Evolutionary conservation across 495 filamentous ascomycete genomes (phyloP).

Genomic region (Penicillium roqueforti): DNA sequence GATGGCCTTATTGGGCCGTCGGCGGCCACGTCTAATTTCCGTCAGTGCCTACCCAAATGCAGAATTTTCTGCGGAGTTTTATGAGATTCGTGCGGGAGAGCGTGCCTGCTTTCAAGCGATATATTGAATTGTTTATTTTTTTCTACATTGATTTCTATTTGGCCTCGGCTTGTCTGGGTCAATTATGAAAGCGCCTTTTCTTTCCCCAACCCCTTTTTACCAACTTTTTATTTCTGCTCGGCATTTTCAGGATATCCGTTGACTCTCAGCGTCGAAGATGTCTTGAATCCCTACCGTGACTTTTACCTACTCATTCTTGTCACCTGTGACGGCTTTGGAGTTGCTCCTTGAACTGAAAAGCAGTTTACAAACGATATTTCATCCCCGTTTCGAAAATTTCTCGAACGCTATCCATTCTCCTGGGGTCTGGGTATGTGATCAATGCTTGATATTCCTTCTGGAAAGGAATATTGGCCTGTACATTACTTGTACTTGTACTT

Average conservation of each 20-base stretch:
- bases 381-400: constrained; percentile 6
- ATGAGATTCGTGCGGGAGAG: constrained; percentile 7
- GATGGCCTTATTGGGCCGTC: not conserved
- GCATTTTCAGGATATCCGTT: not conserved
- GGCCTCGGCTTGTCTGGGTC: not conserved
- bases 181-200: not conserved
- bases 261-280: too few relatives aligned
- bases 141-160: constrained; percentile 1
- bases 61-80: constrained; percentile 20
- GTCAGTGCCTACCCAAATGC: constrained; percentile 5
- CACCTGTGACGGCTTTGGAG: constrained; percentile 11
- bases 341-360: constrained; percentile 7
- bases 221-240: not conserved
- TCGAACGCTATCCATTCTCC: constrained; percentile 1
- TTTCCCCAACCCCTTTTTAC: not conserved
- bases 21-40: not conserved
- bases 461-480: constrained; percentile 9
- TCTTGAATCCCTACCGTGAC: not conserved
- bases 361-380: constrained; percentile 23
- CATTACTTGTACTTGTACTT: constrained; percentile 4
- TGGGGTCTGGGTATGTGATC: constrained; percentile 1
- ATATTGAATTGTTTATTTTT: constrained; percentile 17
- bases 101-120: constrained; percentile 23
- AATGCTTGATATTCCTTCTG: constrained; percentile 7
- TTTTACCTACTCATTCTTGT: constrained; percentile 1